Conservation (phyloP, 1,139 yeast species). For the Pneumocystis jirovecii region DNA sequence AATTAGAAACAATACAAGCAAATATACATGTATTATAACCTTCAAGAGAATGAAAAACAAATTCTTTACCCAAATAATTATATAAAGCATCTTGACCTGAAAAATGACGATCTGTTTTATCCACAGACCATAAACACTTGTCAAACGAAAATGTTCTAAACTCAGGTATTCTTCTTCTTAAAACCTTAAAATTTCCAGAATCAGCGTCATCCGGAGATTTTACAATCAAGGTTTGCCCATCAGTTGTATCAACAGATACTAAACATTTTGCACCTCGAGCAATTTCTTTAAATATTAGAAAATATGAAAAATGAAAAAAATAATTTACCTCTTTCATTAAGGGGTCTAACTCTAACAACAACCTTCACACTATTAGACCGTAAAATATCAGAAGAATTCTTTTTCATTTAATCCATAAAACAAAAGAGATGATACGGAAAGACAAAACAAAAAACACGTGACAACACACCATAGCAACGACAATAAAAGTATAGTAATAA, state of each 20-base stretch:
- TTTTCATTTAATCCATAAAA: neutral
- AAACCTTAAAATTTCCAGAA: neutral
- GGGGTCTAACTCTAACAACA: conserved; percentile 28
- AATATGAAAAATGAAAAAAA: neutral
- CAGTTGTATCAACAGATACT: conserved; percentile 19
- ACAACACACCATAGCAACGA: neutral
- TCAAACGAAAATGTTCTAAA: conserved; percentile 13
- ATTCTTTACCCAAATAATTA: conserved; percentile 38
- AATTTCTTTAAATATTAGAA: conserved; percentile 17
- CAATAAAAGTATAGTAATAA: neutral
- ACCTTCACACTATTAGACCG: conserved; percentile 26
- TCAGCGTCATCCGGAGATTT: conserved; percentile 14
- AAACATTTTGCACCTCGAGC: conserved; percentile 15
- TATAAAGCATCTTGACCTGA: conserved; percentile 36
- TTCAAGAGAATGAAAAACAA: conserved; percentile 46
- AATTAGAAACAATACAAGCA: conserved; percentile 28
- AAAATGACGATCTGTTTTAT: neutral
- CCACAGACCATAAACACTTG: conserved; percentile 3
- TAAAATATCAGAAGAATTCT: neutral
- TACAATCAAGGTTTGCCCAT: conserved; percentile 18
- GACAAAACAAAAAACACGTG: neutral
- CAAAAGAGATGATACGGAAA: neutral
- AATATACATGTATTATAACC: conserved; percentile 64
- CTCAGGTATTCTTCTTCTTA: conserved; percentile 8
- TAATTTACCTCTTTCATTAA: conserved; percentile 17